Evolutionary conservation across 345 rosid species (phyloP).

Genomic region (Excoecaria agallocha): DNA sequence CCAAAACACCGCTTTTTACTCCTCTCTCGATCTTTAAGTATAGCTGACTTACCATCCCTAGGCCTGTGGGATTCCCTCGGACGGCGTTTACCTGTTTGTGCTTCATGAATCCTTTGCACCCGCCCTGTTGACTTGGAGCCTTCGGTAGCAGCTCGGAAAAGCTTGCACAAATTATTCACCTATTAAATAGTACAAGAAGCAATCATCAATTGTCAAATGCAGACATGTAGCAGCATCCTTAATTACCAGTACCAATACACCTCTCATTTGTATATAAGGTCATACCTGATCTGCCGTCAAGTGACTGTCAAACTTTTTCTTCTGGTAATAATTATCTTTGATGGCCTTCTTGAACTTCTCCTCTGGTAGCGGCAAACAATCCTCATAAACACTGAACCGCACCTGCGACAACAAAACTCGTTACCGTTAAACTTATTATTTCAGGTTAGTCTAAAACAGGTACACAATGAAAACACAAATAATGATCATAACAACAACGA

Average conservation of each 20-base stretch:
- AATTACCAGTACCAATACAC: neutral
- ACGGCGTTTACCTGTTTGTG: neutral
- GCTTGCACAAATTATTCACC: conserved; percentile 25
- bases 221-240: neutral
- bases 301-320: conserved; percentile 27
- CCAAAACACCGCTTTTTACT: neutral
- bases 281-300: conserved; percentile 28
- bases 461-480: neutral
- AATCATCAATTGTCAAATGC: conserved; percentile 3
- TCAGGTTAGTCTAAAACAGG: neutral
- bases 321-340: conserved; percentile 30
- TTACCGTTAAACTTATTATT: neutral
- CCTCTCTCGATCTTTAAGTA: neutral
- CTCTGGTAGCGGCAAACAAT: conserved; percentile 28
- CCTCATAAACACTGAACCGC: conserved; percentile 23
- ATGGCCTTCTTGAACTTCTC: conserved; percentile 25
- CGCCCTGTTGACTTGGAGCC: neutral
- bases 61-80: neutral
- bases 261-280: neutral
- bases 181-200: conserved; percentile 9
- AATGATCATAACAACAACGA: neutral
- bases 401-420: conserved; percentile 21
- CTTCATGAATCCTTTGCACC: neutral
- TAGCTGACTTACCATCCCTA: neutral
- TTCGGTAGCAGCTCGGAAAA: conserved; percentile 22